Evolutionary conservation across 2,329 filamentous ascomycete genomes (phyloP), one percentile per base, ranked within the genome.

Genomic region (Penicillium paneum): DNA sequence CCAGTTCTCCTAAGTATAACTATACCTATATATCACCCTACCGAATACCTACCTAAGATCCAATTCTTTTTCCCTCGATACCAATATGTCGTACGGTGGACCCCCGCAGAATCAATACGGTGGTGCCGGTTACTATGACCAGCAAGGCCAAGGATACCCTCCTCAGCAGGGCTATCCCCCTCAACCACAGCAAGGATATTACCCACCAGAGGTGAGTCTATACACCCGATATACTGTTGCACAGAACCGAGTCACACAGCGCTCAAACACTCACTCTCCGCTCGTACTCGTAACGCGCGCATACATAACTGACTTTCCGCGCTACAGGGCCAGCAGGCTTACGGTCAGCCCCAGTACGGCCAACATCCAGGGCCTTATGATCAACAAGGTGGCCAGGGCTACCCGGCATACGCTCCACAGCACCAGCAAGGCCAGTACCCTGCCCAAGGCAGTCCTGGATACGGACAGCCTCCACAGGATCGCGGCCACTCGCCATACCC

Each of bases 401-500:
- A 54, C 32, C 58, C 56, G 13, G 35, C 49, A 19, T 63, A 66
- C 21, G 50, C 52, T n/a, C 49, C 52, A 7, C 47, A 55, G 12
- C 54, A 58, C n/a, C 43, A 48, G 40, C 29, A 56, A 56, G 45
- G 45, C 32, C 44, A 42, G 6, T 56, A 62, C 34, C 63, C 55
- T 34, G 62, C 62, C 39, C 57, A 61, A 8, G 58, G 55, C 6
- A 47, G 51, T 17, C 55, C 55, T 8, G 62, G 61, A 11, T 66
- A 70, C 39, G 63, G 58, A 8, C 60, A 66, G 35, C 64, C 66
- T 49, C 60, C 60, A 1, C 60, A 66, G 28, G 65, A 65, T 21
- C 64, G 63, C 21, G 64, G 62, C 32, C 66, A 68, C 39, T 63
- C 67, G 6, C 61, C 64, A 6, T 67, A 68, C 46, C 66, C 64